A percentile compares a stretch with the other conserved stretches of the same genome.
phyloP scores from a whole-genome alignment of 164 flowering plant genomes.

The Vitis rupestris region DNA sequence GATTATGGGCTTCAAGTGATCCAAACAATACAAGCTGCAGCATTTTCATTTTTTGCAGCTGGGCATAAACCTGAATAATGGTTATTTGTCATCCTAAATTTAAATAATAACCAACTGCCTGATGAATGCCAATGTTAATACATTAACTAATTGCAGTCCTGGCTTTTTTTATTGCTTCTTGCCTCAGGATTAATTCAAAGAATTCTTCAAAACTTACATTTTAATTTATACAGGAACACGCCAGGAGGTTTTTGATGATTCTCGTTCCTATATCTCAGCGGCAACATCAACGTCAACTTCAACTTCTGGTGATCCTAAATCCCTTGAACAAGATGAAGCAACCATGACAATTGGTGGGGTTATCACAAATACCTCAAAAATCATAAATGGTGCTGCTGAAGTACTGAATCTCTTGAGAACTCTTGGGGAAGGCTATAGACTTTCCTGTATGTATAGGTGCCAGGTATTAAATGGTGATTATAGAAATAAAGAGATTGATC shows the following conservation, averaged over 20 bases:
- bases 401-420: slow-evolving; percentile 67
- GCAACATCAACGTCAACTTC: slow-evolving; percentile 44
- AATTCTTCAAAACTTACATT: neutral
- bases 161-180: neutral
- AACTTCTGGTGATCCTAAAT: slow-evolving; percentile 38
- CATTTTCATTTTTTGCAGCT: neutral
- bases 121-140: neutral
- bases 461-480: slow-evolving; percentile 53
- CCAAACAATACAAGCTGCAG: too few relatives aligned
- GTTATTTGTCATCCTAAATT: neutral
- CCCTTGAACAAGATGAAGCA: slow-evolving; percentile 51
- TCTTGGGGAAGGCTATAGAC: slow-evolving; percentile 89
- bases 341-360: slow-evolving; percentile 29
- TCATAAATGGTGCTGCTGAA: slow-evolving; percentile 57
- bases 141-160: neutral
- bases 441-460: slow-evolving; percentile 72
- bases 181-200: too few relatives aligned
- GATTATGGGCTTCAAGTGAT: too few relatives aligned
- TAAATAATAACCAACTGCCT: neutral
- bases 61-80: neutral
- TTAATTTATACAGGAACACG: slow-evolving; percentile 48
- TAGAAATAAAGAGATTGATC: neutral
- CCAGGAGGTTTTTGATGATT: slow-evolving; percentile 63
- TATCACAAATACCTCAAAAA: slow-evolving; percentile 32
- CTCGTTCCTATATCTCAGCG: slow-evolving; percentile 39